Conservation (phyloP, 441 rosid genomes). For the Pelargonium fulgidum region DNA sequence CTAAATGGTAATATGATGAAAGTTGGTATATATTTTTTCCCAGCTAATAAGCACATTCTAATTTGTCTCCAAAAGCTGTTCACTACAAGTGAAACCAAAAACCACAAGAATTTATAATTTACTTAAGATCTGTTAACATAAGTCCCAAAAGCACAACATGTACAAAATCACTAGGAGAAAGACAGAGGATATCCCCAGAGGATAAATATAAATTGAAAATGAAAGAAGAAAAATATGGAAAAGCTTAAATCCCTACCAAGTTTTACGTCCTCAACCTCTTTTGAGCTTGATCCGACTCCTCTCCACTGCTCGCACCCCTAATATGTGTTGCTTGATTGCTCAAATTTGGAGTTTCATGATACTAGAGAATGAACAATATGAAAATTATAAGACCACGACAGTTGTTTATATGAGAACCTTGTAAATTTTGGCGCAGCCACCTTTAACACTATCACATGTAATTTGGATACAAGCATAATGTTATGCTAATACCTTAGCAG, state of each 20-base stretch:
- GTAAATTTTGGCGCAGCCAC: not conserved
- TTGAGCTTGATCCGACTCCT: conserved; percentile 7
- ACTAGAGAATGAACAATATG: too few relatives aligned
- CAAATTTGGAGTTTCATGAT: not conserved
- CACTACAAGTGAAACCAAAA: too few relatives aligned
- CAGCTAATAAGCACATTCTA: too few relatives aligned
- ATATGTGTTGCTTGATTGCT: not conserved
- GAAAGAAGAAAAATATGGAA: too few relatives aligned
- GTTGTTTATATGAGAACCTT: not conserved
- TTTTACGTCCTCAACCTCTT: not conserved
- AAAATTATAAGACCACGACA: not conserved
- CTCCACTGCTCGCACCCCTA: not conserved
- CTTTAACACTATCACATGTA: not conserved
- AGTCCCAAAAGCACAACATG: too few relatives aligned
- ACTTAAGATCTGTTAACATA: too few relatives aligned
- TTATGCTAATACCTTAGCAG: not conserved
- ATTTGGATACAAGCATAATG: not conserved
- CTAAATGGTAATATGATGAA: too few relatives aligned
- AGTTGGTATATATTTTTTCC: too few relatives aligned
- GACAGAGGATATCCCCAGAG: not conserved
- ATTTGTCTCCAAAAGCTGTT: too few relatives aligned
- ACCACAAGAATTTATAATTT: too few relatives aligned
- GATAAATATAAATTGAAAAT: not conserved
- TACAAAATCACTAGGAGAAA: too few relatives aligned
- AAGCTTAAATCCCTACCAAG: not conserved